Evolutionary conservation across 306 rosid species (phyloP).

Genomic region (Carpinus viminea): DNA sequence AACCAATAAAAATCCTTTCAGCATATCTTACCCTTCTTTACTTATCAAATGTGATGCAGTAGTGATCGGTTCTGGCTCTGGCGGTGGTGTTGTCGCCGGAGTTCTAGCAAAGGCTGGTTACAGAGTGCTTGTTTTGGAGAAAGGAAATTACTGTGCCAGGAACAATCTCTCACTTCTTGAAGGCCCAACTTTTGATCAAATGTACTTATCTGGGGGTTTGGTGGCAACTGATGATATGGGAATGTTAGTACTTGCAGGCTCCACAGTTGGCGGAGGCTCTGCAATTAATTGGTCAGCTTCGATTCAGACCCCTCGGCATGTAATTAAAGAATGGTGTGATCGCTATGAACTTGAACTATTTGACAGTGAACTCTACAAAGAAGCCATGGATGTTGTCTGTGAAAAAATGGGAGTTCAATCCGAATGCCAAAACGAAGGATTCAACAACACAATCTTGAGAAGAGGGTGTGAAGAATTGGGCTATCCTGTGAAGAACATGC

Average conservation of each 20-base stretch:
- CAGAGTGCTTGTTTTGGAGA: constrained; percentile 75
- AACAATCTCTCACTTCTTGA: constrained; percentile 78
- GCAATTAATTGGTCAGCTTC: constrained; percentile 76
- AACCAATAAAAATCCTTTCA: constrained; percentile 9
- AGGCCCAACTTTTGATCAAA: constrained; percentile 70
- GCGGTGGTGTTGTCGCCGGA: constrained; percentile 78
- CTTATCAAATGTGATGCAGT: constrained; percentile 69
- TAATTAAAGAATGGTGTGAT: constrained; percentile 65
- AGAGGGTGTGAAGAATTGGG: constrained; percentile 81
- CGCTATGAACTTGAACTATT: constrained; percentile 49
- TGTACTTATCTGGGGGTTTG: constrained; percentile 62
- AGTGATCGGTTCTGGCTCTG: constrained; percentile 83
- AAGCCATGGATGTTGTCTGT: constrained; percentile 67
- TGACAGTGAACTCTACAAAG: constrained; percentile 56
- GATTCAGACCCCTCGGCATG: constrained; percentile 62
- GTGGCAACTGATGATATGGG: constrained; percentile 64
- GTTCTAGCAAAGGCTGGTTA: constrained; percentile 72
- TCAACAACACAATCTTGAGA: constrained; percentile 69
- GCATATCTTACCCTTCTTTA: constrained; percentile 46
- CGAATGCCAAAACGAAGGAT: constrained; percentile 63
- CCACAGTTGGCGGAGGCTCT: constrained; percentile 93
- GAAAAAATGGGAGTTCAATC: constrained; percentile 74
- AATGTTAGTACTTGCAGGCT: constrained; percentile 57
- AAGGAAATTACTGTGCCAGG: constrained; percentile 72
- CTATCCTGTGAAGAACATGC: constrained; percentile 53